phyloP scores from a whole-genome alignment of 441 rosid species.

The Raphanus hybrid region DNA sequence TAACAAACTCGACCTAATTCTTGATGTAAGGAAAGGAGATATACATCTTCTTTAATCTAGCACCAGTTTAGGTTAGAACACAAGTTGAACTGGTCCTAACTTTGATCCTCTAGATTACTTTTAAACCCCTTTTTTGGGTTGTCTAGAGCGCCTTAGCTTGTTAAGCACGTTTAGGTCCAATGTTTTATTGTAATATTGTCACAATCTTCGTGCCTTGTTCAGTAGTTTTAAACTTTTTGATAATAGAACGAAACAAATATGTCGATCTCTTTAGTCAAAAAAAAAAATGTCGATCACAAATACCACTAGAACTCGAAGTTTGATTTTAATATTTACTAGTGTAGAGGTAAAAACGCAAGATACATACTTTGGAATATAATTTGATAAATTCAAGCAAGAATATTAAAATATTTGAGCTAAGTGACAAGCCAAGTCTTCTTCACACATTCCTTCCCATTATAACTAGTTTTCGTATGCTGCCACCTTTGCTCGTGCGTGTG shows the following conservation, averaged over 20 bases:
- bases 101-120: too few relatives aligned
- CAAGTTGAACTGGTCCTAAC: too few relatives aligned
- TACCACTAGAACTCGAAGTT: background rate
- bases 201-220: too few relatives aligned
- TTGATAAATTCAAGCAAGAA: conserved; percentile 12
- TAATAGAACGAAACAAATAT: background rate
- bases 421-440: conserved; percentile 32
- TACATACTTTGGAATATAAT: background rate
- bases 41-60: too few relatives aligned
- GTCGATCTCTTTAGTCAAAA: too few relatives aligned
- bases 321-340: background rate
- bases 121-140: too few relatives aligned
- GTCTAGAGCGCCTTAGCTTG: too few relatives aligned
- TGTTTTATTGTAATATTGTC: too few relatives aligned
- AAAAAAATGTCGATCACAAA: background rate
- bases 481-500: conserved; percentile 25
- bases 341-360: background rate
- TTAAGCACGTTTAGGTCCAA: too few relatives aligned
- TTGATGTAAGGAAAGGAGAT: background rate
- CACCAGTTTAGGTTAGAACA: too few relatives aligned
- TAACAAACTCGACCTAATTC: background rate
- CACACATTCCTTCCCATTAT: conserved; percentile 24
- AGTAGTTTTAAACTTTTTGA: too few relatives aligned
- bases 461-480: conserved; percentile 19
- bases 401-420: conserved; percentile 23